These are phyloP conservation scores for Termitomyces sp. DNA, from an alignment of 768 basidiomycete genomes.

Conservation along the genomic window DNA sequence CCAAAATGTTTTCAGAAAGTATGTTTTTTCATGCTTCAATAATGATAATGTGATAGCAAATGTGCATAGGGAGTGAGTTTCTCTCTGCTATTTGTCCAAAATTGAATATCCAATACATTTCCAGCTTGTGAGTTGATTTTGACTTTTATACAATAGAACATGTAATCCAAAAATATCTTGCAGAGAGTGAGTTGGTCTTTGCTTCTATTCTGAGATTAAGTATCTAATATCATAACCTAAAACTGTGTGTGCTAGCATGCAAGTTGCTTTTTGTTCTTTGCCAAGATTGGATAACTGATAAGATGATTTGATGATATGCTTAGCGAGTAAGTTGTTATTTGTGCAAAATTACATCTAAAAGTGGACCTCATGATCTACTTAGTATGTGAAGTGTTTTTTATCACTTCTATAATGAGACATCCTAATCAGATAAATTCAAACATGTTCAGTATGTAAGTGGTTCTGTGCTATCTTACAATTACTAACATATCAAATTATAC, in stretches of 20 bases:
- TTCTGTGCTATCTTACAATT: neutral
- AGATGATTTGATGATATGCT: neutral
- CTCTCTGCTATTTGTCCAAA: neutral
- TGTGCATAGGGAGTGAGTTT: neutral
- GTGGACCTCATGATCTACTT: neutral
- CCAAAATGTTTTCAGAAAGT: neutral
- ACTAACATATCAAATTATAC: neutral
- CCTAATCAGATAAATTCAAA: neutral
- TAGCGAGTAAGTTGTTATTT: neutral
- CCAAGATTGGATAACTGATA: neutral
- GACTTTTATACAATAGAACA: neutral
- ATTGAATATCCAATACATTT: neutral
- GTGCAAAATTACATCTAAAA: neutral
- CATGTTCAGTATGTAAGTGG: neutral
- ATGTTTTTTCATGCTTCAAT: neutral
- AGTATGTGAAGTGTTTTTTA: neutral
- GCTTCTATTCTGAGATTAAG: neutral
- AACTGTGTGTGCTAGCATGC: neutral
- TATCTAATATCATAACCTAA: neutral
- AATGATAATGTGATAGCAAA: neutral
- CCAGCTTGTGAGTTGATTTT: neutral
- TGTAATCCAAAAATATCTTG: neutral
- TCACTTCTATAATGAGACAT: neutral
- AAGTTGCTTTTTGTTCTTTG: neutral
- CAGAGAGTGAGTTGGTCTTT: neutral